phyloP scores from a whole-genome alignment of 2,329 filamentous ascomycete genomes.

The Tolypocladium album region DNA sequence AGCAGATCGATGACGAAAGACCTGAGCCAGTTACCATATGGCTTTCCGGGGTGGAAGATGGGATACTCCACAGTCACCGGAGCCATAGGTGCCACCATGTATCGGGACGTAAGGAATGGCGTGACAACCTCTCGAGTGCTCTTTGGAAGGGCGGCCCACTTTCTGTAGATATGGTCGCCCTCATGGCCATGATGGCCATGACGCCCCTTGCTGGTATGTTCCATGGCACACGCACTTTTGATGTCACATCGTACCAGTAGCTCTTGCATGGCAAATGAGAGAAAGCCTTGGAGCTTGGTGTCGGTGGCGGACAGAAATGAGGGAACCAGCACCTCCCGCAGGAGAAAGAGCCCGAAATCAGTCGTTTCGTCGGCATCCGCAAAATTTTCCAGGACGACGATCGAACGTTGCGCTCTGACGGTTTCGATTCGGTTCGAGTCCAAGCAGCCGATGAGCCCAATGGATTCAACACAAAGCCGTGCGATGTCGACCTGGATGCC shows the following conservation, averaged over 20 bases:
- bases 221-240: slow-evolving; percentile 39
- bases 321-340: slow-evolving; percentile 81
- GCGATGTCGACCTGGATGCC: slow-evolving; percentile 56
- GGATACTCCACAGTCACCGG: slow-evolving; percentile 58
- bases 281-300: slow-evolving; percentile 75
- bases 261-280: slow-evolving; percentile 93
- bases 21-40: slow-evolving; percentile 74
- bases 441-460: slow-evolving; percentile 83
- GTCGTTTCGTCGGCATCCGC: slow-evolving; percentile 65
- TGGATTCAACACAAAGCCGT: slow-evolving; percentile 64
- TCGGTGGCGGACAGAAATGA: slow-evolving; percentile 88
- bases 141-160: slow-evolving; percentile 72
- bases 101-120: slow-evolving; percentile 79
- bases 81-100: slow-evolving; percentile 56
- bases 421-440: slow-evolving; percentile 85
- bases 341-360: slow-evolving; percentile 74
- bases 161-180: slow-evolving; percentile 38
- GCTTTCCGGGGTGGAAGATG: slow-evolving; percentile 57
- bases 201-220: slow-evolving; percentile 20
- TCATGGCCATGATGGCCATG: slow-evolving; percentile 37
- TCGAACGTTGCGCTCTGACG: slow-evolving; percentile 66
- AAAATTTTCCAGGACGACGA: slow-evolving; percentile 84
- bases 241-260: slow-evolving; percentile 71
- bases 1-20: slow-evolving; percentile 74
- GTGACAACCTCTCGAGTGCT: slow-evolving; percentile 70